Conservation (phyloP, 805 yeast species). For the Ogataea glucozyma region DNA sequence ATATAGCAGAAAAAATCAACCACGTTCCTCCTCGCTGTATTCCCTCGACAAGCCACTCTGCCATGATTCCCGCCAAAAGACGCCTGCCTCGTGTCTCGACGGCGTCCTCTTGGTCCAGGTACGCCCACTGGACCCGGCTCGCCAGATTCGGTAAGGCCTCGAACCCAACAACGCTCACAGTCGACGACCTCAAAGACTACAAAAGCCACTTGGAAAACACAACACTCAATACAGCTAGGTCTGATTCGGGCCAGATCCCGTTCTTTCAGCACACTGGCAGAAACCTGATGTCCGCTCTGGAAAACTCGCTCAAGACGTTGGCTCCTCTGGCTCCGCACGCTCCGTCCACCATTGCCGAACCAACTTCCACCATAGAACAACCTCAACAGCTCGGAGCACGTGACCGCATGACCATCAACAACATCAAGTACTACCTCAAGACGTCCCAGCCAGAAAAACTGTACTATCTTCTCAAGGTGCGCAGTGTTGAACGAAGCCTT, state of each 20-base stretch:
- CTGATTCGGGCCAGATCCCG: not conserved
- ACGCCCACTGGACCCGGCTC: conserved; percentile 4
- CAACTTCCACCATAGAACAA: not conserved
- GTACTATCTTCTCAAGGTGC: conserved; percentile 9
- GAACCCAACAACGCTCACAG: conserved; percentile 9
- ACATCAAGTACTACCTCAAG: conserved; percentile 16
- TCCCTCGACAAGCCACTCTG: not conserved
- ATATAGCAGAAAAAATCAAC: not conserved
- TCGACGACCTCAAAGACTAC: conserved; percentile 16
- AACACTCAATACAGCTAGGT: not conserved
- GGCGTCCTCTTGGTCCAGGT: not conserved
- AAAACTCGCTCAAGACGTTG: conserved; percentile 3
- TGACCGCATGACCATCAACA: conserved; percentile 8
- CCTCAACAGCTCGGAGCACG: not conserved
- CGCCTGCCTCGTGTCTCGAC: not conserved
- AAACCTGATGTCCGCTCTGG: conserved; percentile 8
- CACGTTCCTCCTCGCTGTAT: not conserved
- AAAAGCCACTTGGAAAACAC: conserved; percentile 12
- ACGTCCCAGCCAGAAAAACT: conserved; percentile 14
- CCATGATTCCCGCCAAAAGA: conserved; percentile 1
- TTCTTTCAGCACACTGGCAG: conserved; percentile 15
- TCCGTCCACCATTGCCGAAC: not conserved
- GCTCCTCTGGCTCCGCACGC: too few species aligned
- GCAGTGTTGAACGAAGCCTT: not conserved
- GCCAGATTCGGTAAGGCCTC: not conserved